phyloP scores from a whole-genome alignment of 306 rosid genomes.

The Pterocarpus santalinus region DNA sequence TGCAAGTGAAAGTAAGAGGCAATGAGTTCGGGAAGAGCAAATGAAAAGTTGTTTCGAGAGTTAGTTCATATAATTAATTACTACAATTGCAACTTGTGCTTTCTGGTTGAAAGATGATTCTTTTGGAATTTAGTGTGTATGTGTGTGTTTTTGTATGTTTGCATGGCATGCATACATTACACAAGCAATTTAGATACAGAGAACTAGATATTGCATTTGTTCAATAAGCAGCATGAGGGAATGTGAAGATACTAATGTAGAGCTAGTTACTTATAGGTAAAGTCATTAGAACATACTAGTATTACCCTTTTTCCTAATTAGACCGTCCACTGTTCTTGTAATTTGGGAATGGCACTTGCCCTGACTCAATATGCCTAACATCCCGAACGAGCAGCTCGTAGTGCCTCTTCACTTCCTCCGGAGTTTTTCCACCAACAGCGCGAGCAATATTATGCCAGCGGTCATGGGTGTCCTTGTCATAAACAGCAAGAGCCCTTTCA shows the following conservation, averaged over 20 bases:
- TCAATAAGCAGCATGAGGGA: background rate
- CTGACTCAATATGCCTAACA: conserved; percentile 78
- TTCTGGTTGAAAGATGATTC: background rate
- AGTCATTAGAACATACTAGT: background rate
- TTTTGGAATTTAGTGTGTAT: background rate
- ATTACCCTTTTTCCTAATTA: conserved; percentile 68
- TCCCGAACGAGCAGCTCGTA: conserved; percentile 78
- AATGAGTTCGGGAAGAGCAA: conserved; percentile 14
- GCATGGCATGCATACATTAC: background rate
- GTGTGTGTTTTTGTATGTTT: background rate
- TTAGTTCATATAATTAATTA: background rate
- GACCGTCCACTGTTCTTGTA: conserved; percentile 58
- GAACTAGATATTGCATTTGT: background rate
- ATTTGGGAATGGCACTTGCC: conserved; percentile 75
- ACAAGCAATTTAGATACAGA: background rate
- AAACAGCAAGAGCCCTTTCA: conserved; percentile 87
- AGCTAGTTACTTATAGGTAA: background rate
- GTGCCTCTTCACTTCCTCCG: conserved; percentile 85
- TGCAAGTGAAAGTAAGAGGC: conserved; percentile 47
- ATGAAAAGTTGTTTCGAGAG: background rate
- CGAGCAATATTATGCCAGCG: conserved; percentile 88
- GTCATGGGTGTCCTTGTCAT: conserved; percentile 88
- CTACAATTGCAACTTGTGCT: background rate
- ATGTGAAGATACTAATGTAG: background rate
- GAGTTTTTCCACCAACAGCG: conserved; percentile 80